These are phyloP conservation scores for Cardamine resedifolia DNA, from an alignment of 345 rosid species.

Conservation along the genomic window DNA sequence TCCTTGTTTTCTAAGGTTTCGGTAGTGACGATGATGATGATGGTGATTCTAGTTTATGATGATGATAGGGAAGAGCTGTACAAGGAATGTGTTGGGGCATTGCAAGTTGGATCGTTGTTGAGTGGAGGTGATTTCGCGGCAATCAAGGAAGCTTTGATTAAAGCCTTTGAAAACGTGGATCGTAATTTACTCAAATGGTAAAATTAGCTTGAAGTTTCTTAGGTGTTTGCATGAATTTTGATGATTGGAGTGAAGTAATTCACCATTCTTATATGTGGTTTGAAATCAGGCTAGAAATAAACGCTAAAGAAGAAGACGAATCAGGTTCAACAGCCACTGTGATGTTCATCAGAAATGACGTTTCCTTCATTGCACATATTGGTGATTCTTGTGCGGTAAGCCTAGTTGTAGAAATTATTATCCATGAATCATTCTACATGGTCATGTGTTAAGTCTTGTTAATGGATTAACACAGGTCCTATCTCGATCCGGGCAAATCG, in stretches of 20 bases:
- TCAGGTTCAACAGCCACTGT: constrained; percentile 94
- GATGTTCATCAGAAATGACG: constrained; percentile 55
- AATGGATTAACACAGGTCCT: constrained; percentile 52
- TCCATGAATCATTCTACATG: neutral
- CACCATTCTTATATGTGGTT: neutral
- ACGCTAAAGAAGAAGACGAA: constrained; percentile 56
- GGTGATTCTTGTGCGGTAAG: constrained; percentile 86
- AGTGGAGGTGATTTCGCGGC: constrained; percentile 53
- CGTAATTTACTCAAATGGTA: constrained; percentile 63
- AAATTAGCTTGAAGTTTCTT: constrained; percentile 2
- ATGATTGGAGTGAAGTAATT: constrained; percentile 7
- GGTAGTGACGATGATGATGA: constrained; percentile 5
- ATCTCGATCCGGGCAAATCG: constrained; percentile 75
- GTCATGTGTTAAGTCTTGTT: neutral
- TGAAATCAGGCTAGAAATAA: constrained; percentile 59
- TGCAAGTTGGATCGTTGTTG: constrained; percentile 73
- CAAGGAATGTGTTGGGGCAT: constrained; percentile 70
- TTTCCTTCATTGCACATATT: constrained; percentile 69
- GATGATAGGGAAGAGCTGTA: constrained; percentile 75
- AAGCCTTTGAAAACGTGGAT: constrained; percentile 75
- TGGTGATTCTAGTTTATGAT: constrained; percentile 7
- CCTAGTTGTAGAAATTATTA: neutral
- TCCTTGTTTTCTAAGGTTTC: neutral
- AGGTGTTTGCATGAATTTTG: constrained; percentile 12
- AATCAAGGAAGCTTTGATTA: constrained; percentile 49